Conservation (phyloP, 257 asterid species). For the Solanum verrucosum region DNA sequence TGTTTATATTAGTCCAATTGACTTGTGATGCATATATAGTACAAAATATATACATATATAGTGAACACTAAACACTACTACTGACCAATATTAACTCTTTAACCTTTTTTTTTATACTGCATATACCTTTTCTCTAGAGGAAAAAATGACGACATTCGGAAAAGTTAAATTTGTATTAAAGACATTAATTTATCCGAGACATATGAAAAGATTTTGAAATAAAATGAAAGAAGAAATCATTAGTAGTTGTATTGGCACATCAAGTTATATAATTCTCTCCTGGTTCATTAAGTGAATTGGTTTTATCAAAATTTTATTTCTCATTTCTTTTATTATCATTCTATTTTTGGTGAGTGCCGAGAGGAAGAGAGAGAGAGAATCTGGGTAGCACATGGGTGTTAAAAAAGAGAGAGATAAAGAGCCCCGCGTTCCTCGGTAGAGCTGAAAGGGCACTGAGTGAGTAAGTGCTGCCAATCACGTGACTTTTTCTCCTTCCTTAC, state of each 20-base stretch:
- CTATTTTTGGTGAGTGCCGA: background rate
- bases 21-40: too few species aligned
- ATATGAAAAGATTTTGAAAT: too few species aligned
- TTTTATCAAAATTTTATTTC: too few species aligned
- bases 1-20: background rate
- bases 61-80: background rate
- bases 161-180: background rate
- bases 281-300: background rate
- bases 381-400: background rate
- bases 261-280: background rate
- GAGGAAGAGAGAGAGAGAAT: background rate
- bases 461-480: background rate
- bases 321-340: too few species aligned
- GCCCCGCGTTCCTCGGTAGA: slow-evolving; percentile 1
- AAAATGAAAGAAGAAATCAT: too few species aligned
- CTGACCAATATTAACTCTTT: background rate
- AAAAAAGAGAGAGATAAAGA: background rate
- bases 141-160: too few species aligned
- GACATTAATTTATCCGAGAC: background rate
- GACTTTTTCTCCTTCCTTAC: background rate
- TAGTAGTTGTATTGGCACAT: background rate
- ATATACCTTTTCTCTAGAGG: background rate
- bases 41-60: too few species aligned
- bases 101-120: background rate
- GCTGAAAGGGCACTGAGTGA: background rate